Evolutionary conservation across 768 basidiomycete species (phyloP), one percentile per base, ranked within the genome.

Genomic region (Lentinula edodes): DNA sequence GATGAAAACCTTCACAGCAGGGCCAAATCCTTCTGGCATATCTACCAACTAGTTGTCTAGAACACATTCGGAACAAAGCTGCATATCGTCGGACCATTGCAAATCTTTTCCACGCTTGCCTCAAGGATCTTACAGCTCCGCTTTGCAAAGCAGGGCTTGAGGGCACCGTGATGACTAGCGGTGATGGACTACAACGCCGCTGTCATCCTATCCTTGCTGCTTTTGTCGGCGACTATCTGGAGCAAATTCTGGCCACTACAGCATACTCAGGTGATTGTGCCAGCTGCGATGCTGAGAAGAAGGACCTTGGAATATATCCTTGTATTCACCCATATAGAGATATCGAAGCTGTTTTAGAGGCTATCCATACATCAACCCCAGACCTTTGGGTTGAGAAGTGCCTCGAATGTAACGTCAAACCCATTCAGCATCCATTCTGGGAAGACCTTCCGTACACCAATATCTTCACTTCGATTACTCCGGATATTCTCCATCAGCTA

Each of bases 11-110:
- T 5, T 62, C 55, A 5, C 55, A 51, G 5, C 70, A 64, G 6
- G 74, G 68, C 0, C 61, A 62, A 1, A 60, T 75, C 5, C 67
- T 76, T 0, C 20, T 77, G 0, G 75, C 63, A 3, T 75, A 75
- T 52, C 63, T 77, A 0, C 73, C 75, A 0, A 67, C 71, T 0
- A 60, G 66, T 2, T 69, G 71, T 36, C 35, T 52, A 1, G 52
- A 52, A 16, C 52, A 52, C 23, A 52, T 52, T 20, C 63, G 51
- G 5, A 64, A 62, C 9, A 46, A 65, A 8, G 46, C 45, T 3
- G 52, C 28, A 6, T 58, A 65, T 52, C 66, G 36, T 15, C 65
- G n/a, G 63, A 59, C 2, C 38, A 50, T n/a, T 65, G 70, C n/a
- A 52, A 69, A 64, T 0, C 65, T 74, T 0, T 76, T 76, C 53